phyloP scores from a whole-genome alignment of 768 basidiomycete species.

The Leccinum incarnatum region DNA sequence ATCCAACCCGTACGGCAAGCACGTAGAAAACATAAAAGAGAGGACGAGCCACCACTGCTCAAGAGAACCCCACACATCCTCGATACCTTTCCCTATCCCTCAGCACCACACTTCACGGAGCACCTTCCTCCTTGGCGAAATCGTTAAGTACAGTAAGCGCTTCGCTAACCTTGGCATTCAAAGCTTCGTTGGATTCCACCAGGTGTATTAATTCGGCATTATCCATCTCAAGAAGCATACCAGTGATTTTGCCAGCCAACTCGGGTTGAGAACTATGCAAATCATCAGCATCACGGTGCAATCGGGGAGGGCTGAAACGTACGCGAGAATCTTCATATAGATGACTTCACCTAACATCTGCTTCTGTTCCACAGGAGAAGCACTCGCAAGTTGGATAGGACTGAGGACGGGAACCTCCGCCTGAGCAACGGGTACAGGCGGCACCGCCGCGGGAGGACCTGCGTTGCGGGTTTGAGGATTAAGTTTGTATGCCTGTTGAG shows the following conservation, averaged over 20 bases:
- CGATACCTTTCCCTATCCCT: conserved; percentile 5
- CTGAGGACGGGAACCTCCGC: conserved; percentile 56
- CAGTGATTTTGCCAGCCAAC: conserved; percentile 96
- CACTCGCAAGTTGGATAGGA: conserved; percentile 57
- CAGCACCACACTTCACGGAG: conserved; percentile 1
- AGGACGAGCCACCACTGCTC: conserved; percentile 49
- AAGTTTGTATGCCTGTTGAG: conserved; percentile 32
- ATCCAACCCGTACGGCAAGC: conserved; percentile 34
- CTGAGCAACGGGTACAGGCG: conserved; percentile 41
- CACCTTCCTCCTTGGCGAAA: conserved; percentile 51
- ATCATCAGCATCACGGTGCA: conserved; percentile 7
- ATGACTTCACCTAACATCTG: conserved; percentile 98
- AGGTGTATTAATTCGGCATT: conserved; percentile 89
- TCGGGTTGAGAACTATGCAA: conserved; percentile 73
- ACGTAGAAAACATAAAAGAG: conserved; percentile 39
- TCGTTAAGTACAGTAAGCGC: conserved; percentile 87
- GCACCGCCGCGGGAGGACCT: conserved; percentile 30
- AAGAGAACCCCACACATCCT: conserved; percentile 25
- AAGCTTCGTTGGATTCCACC: conserved; percentile 75
- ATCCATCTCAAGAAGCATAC: conserved; percentile 99
- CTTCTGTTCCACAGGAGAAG: conserved; percentile 85
- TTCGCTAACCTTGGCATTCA: conserved; percentile 89
- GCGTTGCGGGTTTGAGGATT: conserved; percentile 38
- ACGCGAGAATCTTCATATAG: conserved; percentile 87
- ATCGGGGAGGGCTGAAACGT: conserved; percentile 31